Evolutionary conservation across 257 asterid species (phyloP).

Genomic region (Jasminum sambac): DNA sequence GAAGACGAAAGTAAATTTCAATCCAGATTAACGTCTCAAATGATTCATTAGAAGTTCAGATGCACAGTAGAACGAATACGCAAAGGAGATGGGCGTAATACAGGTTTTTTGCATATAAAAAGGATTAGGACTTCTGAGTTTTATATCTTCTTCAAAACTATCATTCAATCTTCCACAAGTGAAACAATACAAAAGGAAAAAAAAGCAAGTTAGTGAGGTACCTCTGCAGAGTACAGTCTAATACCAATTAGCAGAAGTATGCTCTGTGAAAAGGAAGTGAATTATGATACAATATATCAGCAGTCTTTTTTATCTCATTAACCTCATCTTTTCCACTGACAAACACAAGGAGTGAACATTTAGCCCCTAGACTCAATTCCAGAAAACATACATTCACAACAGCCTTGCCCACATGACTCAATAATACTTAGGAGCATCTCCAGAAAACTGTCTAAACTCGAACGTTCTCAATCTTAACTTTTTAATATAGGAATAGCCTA

Average conservation of each 20-base stretch:
- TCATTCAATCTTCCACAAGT: neutral
- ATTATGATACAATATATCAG: neutral
- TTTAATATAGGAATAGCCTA: too few species aligned
- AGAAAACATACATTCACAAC: neutral
- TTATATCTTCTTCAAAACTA: neutral
- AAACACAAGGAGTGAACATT: neutral
- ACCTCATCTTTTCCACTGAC: neutral
- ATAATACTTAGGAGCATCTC: neutral
- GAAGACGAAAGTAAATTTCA: neutral
- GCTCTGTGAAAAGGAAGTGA: neutral
- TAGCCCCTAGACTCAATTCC: neutral
- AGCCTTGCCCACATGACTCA: neutral
- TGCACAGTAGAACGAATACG: neutral
- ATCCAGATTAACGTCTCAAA: neutral
- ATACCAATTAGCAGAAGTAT: neutral
- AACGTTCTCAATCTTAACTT: too few species aligned
- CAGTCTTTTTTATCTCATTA: neutral
- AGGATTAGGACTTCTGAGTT: neutral
- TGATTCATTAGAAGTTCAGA: neutral
- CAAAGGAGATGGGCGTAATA: neutral
- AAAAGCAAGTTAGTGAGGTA: neutral
- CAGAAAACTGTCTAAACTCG: too few species aligned
- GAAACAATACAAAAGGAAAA: neutral
- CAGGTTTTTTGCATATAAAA: neutral
- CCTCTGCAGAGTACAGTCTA: neutral